A percentile compares a stretch with the other conserved stretches of the same genome.
phyloP scores from a whole-genome alignment of 208 protist species.

The Sergeia podlipaevii region DNA sequence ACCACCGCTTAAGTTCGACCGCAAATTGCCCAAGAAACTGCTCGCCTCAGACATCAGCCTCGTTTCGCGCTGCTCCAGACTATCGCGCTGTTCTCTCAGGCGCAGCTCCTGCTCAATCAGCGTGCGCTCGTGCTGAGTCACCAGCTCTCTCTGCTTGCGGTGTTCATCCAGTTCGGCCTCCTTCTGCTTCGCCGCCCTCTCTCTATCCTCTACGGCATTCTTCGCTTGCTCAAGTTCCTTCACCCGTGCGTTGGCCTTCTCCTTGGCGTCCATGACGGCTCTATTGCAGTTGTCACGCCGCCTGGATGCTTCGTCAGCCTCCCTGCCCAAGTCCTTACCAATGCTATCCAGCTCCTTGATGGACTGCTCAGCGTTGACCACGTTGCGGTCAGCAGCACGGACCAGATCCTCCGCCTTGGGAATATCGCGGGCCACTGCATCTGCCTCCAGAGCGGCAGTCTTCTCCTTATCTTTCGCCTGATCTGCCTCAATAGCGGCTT shows the following conservation, averaged over 20 bases:
- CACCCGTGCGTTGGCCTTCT: conserved; percentile 39
- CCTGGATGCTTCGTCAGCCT: conserved; percentile 77
- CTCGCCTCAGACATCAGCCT: conserved; percentile 84
- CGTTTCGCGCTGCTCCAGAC: conserved; percentile 82
- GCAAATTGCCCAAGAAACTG: conserved; percentile 81
- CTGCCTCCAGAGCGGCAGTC: conserved; percentile 61
- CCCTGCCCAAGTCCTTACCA: conserved; percentile 71
- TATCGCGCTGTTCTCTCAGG: conserved; percentile 84
- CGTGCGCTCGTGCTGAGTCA: conserved; percentile 83
- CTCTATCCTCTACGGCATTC: conserved; percentile 60
- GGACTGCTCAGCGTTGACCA: conserved; percentile 52
- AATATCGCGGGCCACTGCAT: conserved; percentile 63
- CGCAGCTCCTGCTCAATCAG: conserved; percentile 91
- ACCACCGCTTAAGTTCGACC: conserved; percentile 33
- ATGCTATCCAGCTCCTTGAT: conserved; percentile 81
- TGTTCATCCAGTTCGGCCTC: conserved; percentile 81
- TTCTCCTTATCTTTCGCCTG: conserved; percentile 55
- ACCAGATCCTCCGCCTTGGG: conserved; percentile 78
- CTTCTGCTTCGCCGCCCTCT: conserved; percentile 62
- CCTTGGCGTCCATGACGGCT: conserved; percentile 63
- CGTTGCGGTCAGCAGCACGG: conserved; percentile 64
- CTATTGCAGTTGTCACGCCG: conserved; percentile 66
- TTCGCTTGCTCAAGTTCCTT: conserved; percentile 63
- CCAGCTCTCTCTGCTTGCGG: conserved; percentile 69
- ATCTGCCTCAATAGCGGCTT: conserved; percentile 67